Percentiles rank a stretch among this genome's conserved stretches.
Conservation (phyloP, 2,329 filamentous ascomycete species). For the Passalora sequoiae region DNA sequence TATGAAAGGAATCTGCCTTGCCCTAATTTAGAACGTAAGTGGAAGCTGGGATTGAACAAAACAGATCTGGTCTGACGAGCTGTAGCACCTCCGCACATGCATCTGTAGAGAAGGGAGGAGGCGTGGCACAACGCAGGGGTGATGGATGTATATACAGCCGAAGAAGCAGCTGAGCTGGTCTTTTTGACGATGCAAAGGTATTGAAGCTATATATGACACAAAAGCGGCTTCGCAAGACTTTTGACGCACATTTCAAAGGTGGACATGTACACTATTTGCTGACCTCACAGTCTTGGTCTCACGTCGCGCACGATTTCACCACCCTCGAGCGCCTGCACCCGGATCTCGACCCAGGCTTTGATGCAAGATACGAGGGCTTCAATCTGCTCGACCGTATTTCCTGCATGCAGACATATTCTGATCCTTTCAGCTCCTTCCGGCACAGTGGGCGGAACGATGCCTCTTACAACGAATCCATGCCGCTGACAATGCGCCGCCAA, state of each 20-base stretch:
- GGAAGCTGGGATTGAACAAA: no score
- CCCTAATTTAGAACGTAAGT: conserved; percentile 74
- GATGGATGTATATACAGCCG: conserved; percentile 6
- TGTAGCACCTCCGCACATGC: conserved; percentile 49
- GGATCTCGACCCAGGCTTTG: conserved; percentile 43
- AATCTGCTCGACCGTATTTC: conserved; percentile 56
- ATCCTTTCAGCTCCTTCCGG: conserved; percentile 59
- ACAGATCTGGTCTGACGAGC: no score
- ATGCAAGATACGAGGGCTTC: conserved; percentile 49
- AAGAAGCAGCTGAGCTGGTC: not conserved
- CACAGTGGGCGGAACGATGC: conserved; percentile 65
- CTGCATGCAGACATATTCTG: conserved; percentile 63
- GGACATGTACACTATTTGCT: not conserved
- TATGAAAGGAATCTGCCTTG: conserved; percentile 88
- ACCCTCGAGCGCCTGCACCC: conserved; percentile 13
- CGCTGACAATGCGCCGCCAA: conserved; percentile 58
- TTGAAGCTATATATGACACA: not conserved
- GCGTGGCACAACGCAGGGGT: conserved; percentile 5
- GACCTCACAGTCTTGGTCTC: conserved; percentile 9
- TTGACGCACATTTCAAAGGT: not conserved
- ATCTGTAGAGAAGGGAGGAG: conserved; percentile 31
- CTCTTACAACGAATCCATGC: conserved; percentile 55
- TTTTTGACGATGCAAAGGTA: not conserved
- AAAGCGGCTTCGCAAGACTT: conserved; percentile 2
- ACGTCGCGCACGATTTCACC: conserved; percentile 2